These are phyloP conservation scores for Rhodofomes roseus DNA, from an alignment of 1,284 basidiomycete genomes.

Conservation along the genomic window DNA sequence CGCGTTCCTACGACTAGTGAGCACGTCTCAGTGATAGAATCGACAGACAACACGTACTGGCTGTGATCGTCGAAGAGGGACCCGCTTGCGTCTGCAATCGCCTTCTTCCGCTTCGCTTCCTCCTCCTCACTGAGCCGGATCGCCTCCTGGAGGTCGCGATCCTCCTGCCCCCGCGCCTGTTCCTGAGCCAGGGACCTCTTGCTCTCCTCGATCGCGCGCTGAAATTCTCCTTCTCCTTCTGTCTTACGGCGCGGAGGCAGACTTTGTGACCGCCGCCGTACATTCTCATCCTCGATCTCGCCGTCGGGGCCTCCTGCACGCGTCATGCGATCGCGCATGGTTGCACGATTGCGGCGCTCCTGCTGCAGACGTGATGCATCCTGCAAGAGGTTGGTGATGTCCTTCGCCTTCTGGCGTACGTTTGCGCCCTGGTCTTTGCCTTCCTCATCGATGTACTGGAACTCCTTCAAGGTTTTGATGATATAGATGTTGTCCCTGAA, in stretches of 20 bases:
- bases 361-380: slow-evolving; percentile 86
- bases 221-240: slow-evolving; percentile 82
- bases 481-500: slow-evolving; percentile 98
- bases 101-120: slow-evolving; percentile 66
- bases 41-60: slow-evolving; percentile 50
- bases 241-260: slow-evolving; percentile 25
- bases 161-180: slow-evolving; percentile 58
- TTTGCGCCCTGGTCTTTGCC: slow-evolving; percentile 98
- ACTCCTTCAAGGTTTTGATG: slow-evolving; percentile 99
- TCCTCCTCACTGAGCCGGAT: slow-evolving; percentile 87
- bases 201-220: slow-evolving; percentile 83
- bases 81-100: slow-evolving; percentile 74
- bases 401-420: slow-evolving; percentile 98
- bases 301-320: slow-evolving; percentile 43
- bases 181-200: slow-evolving; percentile 79
- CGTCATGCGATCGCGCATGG: slow-evolving; percentile 95
- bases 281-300: slow-evolving; percentile 43
- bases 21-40: not conserved
- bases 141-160: slow-evolving; percentile 78
- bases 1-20: slow-evolving; percentile 4
- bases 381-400: slow-evolving; percentile 94
- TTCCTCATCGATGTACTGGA: slow-evolving; percentile 95
- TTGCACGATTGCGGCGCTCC: slow-evolving; percentile 81
- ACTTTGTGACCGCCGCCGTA: slow-evolving; percentile 40
- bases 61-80: slow-evolving; percentile 84